Conservation (phyloP, 306 rosid species). For the cucumber (Cucumis sativus) region DNA sequence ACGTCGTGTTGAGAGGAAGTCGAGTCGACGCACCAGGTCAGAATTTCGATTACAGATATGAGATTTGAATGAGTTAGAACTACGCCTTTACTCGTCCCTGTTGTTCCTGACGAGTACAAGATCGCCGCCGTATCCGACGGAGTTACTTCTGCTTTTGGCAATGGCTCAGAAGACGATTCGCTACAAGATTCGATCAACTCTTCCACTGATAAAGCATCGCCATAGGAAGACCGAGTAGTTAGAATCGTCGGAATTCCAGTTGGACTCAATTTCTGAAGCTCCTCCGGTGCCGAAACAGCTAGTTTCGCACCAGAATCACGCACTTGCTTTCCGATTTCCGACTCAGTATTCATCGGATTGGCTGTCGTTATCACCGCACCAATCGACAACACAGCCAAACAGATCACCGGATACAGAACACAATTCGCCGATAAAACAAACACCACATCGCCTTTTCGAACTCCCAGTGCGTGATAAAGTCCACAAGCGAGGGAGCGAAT, state of each 20-base stretch:
- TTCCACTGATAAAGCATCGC: slow-evolving; percentile 29
- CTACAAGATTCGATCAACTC: slow-evolving; percentile 50
- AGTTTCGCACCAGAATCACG: slow-evolving; percentile 52
- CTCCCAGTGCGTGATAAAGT: slow-evolving; percentile 46
- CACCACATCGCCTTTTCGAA: slow-evolving; percentile 67
- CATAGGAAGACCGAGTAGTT: slow-evolving; percentile 21
- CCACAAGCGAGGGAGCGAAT: slow-evolving; percentile 52
- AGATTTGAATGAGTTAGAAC: slow-evolving; percentile 64
- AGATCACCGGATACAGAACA: slow-evolving; percentile 44
- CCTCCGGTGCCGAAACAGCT: slow-evolving; percentile 60
- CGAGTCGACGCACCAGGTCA: slow-evolving; percentile 42
- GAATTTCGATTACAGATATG: slow-evolving; percentile 31
- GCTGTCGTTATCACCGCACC: slow-evolving; percentile 74
- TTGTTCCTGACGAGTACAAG: slow-evolving; percentile 84
- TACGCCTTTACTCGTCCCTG: slow-evolving; percentile 80
- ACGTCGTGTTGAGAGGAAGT: slow-evolving; percentile 38
- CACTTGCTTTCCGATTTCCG: slow-evolving; percentile 69
- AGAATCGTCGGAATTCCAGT: slow-evolving; percentile 52
- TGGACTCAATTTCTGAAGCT: slow-evolving; percentile 41
- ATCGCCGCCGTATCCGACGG: slow-evolving; percentile 77
- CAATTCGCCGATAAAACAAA: slow-evolving; percentile 62
- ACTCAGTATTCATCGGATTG: slow-evolving; percentile 53
- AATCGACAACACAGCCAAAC: slow-evolving; percentile 55
- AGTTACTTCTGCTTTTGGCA: slow-evolving; percentile 14
- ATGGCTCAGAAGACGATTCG: slow-evolving; percentile 25